Evolutionary conservation across 495 filamentous ascomycete genomes (phyloP), one percentile per base, ranked within the genome.

Genomic region (Immersiella caudata): DNA sequence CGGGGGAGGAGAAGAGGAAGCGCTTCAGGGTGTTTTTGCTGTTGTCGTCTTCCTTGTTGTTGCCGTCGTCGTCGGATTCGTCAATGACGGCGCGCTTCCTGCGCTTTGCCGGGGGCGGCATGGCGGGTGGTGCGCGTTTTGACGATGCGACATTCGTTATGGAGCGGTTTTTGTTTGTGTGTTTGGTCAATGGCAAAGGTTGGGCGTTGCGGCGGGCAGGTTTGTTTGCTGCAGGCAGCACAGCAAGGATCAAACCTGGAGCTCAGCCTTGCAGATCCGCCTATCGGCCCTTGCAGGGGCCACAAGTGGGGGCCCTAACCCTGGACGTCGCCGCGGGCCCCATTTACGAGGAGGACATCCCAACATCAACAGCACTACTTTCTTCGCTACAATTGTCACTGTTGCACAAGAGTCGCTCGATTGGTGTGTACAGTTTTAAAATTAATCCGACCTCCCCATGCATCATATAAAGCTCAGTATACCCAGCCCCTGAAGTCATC

Each of bases 401-500:
- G 29, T 4, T 33, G 29, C 29, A 33, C 29, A 8, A 33, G 29
- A 33, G 29, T 33, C n/a, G n/a, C n/a, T n/a, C n/a, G n/a, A n/a
- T n/a, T n/a, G n/a, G n/a, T n/a, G n/a, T n/a, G n/a, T n/a, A n/a
- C n/a, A n/a, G n/a, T n/a, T n/a, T n/a, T n/a, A n/a, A n/a, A n/a
- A n/a, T n/a, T n/a, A n/a, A n/a, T n/a, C n/a, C n/a, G n/a, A n/a
- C n/a, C n/a, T n/a, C n/a, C n/a, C n/a, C n/a, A 36, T 33, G 9
- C 11, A 25, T 55, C 3, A 8, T 55, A 55, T n/a, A 59, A 16
- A 8, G 12, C n/a, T 64, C 50, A 55, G 46, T 46, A 21, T n/a
- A 69, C 67, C 94, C 95, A 97, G 0, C 87, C 88, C 59, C 82
- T 78, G 75, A 97, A 97, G 62, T 91, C 91, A 62, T 90, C 87